A percentile compares a stretch with the other conserved stretches of the same genome.
Conservation (phyloP, 1,284 basidiomycete genomes). For the Tilletia caries region DNA sequence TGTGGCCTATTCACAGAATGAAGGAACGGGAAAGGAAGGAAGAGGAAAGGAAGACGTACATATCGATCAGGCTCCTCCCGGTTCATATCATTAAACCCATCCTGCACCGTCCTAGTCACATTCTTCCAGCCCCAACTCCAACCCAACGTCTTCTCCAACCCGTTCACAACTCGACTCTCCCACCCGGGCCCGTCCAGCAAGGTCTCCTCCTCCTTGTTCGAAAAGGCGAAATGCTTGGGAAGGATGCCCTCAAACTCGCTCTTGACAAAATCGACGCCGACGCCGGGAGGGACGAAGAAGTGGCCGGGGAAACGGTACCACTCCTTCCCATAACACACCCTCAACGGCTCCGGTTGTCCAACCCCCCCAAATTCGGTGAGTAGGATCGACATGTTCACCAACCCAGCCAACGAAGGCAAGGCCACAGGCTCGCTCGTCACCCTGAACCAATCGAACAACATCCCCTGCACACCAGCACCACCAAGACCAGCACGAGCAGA, state of each 20-base stretch:
- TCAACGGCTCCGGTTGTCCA: slow-evolving; percentile 20
- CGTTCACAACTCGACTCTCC: neutral
- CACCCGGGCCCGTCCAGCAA: slow-evolving; percentile 17
- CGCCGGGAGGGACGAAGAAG: slow-evolving; percentile 78
- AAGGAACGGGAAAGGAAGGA: no score
- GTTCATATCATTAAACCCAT: slow-evolving; percentile 83
- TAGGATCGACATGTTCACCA: neutral
- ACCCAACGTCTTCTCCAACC: slow-evolving; percentile 56
- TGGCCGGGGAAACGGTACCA: slow-evolving; percentile 93
- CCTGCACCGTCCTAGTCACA: slow-evolving; percentile 64
- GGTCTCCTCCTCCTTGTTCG: no score
- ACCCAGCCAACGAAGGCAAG: neutral
- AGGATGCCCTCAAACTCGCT: slow-evolving; percentile 85
- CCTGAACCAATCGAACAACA: slow-evolving; percentile 22
- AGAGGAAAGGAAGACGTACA: no score
- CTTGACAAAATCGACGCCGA: slow-evolving; percentile 80
- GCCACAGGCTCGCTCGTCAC: slow-evolving; percentile 12
- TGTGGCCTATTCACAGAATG: neutral
- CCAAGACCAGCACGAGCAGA: slow-evolving; percentile 22
- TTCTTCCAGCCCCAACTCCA: neutral
- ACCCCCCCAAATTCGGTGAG: slow-evolving; percentile 57
- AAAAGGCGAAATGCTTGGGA: slow-evolving; percentile 69
- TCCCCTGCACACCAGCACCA: slow-evolving; percentile 12
- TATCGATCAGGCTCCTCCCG: slow-evolving; percentile 73
- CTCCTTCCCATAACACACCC: slow-evolving; percentile 83